Evolutionary conservation across 495 filamentous ascomycete genomes (phyloP).

Genomic region (Gamarada debralockiae): DNA sequence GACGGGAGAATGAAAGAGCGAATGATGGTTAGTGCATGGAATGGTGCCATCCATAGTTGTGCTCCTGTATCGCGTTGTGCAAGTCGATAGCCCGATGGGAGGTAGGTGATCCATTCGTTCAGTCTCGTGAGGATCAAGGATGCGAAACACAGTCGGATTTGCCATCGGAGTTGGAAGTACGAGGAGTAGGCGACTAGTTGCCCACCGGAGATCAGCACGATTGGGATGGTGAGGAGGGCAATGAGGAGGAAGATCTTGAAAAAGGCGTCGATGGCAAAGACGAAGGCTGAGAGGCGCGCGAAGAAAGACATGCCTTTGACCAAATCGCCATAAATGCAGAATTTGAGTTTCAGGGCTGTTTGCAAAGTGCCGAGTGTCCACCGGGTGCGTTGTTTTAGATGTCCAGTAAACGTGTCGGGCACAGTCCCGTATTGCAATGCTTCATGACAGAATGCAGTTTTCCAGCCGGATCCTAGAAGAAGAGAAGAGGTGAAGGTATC

Average conservation of each 20-base stretch:
- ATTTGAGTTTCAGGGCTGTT: conserved; percentile 22
- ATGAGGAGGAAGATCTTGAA: conserved; percentile 39
- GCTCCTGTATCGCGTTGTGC: conserved; percentile 28
- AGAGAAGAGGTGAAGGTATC: conserved; percentile 45
- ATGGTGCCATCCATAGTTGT: conserved; percentile 22
- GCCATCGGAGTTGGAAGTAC: conserved; percentile 40
- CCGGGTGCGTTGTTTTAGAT: conserved; percentile 49
- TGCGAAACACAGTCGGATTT: conserved; percentile 43
- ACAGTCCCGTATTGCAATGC: conserved; percentile 48
- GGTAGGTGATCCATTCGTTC: conserved; percentile 38
- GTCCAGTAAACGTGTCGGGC: conserved; percentile 42
- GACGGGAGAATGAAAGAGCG: conserved; percentile 18
- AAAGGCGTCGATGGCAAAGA: conserved; percentile 37
- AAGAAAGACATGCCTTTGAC: conserved; percentile 19
- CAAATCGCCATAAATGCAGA: conserved; percentile 18
- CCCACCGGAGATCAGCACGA: conserved; percentile 41
- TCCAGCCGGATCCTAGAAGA: conserved; percentile 47
- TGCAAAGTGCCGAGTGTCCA: conserved; percentile 31
- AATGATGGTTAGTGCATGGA: conserved; percentile 18
- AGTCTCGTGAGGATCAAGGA: conserved; percentile 36
- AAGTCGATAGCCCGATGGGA: conserved; percentile 41
- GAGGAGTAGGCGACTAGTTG: conserved; percentile 41
- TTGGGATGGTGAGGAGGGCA: conserved; percentile 41
- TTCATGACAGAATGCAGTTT: conserved; percentile 47
- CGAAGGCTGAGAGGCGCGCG: conserved; percentile 15